A percentile compares a stretch with the other conserved stretches of the same genome.
phyloP scores from a whole-genome alignment of 768 basidiomycete genomes.

The Agaricus blazei region DNA sequence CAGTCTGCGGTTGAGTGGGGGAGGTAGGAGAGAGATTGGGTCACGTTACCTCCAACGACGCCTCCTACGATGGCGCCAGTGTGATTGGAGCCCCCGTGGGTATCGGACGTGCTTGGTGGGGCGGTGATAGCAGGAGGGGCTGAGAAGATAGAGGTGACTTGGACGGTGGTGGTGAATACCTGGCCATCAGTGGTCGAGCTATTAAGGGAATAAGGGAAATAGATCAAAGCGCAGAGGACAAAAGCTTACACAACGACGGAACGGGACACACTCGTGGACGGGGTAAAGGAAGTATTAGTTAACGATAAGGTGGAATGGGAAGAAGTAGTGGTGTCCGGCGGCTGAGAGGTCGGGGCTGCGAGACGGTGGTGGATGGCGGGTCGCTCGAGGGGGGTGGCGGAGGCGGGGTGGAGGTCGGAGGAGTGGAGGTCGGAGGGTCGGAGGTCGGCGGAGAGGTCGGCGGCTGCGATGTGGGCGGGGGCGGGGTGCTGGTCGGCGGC shows the following conservation, averaged over 20 bases:
- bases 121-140: conserved; percentile 11
- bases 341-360: too few relatives aligned
- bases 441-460: too few relatives aligned
- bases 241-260: neutral
- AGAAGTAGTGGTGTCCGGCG: too few relatives aligned
- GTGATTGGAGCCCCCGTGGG: conserved; percentile 11
- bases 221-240: neutral
- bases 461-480: too few relatives aligned
- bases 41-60: conserved; percentile 39
- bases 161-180: conserved; percentile 20
- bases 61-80: conserved; percentile 47
- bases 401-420: too few relatives aligned
- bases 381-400: too few relatives aligned
- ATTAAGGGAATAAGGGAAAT: neutral
- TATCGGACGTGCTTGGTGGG: neutral
- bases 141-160: conserved; percentile 23
- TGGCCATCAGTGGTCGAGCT: conserved; percentile 20
- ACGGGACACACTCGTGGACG: neutral
- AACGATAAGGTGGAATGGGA: too few relatives aligned
- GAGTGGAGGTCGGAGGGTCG: too few relatives aligned
- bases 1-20: neutral
- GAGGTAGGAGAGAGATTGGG: neutral
- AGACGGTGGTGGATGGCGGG: too few relatives aligned
- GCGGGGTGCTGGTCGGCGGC: too few relatives aligned
- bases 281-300: neutral